A percentile compares a stretch with the other conserved stretches of the same genome.
These are phyloP conservation scores for Talaromyces rugulosus DNA, from an alignment of 2,329 filamentous ascomycete species.

Conservation along the genomic window DNA sequence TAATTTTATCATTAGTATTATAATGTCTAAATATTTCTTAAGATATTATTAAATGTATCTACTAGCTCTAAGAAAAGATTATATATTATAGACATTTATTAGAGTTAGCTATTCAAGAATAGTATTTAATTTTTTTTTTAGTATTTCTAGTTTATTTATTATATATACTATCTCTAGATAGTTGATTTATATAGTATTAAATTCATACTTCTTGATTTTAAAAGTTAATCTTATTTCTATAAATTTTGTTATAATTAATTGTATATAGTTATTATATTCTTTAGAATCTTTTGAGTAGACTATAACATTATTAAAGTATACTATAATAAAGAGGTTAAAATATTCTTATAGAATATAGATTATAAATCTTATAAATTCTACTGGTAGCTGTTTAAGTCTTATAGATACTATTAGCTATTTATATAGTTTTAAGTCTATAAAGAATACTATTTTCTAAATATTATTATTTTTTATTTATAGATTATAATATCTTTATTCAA, in stretches of 20 bases:
- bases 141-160: background rate
- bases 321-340: background rate
- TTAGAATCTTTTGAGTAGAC: background rate
- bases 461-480: too few relatives aligned
- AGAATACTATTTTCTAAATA: too few relatives aligned
- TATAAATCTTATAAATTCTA: background rate
- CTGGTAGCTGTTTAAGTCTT: background rate
- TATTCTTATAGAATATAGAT: background rate
- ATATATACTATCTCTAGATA: background rate
- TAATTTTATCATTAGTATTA: too few relatives aligned
- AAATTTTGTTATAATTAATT: background rate
- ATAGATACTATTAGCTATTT: background rate
- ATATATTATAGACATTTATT: too few relatives aligned
- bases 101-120: too few relatives aligned
- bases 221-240: background rate
- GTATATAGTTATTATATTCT: background rate
- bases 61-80: too few relatives aligned
- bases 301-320: constrained; percentile 5
- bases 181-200: background rate
- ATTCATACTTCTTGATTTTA: background rate
- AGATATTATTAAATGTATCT: too few relatives aligned
- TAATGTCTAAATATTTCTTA: too few relatives aligned
- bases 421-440: too few relatives aligned
- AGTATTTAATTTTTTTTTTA: too few relatives aligned
- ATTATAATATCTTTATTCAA: too few relatives aligned